These are phyloP conservation scores for Tricladium varicosporioides DNA, from an alignment of 2,329 filamentous ascomycete genomes.

Conservation along the genomic window DNA sequence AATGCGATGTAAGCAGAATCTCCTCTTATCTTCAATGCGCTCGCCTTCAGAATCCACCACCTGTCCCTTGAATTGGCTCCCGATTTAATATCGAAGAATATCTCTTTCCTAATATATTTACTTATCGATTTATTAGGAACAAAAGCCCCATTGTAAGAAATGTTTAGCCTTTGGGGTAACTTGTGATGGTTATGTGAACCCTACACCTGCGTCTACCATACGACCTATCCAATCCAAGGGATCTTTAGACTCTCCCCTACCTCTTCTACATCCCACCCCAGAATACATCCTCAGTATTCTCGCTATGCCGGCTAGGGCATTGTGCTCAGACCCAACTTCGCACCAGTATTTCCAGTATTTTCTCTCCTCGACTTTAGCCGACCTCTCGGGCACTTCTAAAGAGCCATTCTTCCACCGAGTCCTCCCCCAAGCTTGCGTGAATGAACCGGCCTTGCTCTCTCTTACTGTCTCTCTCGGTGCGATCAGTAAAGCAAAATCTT, in stretches of 20 bases:
- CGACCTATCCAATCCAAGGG: background rate
- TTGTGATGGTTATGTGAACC: background rate
- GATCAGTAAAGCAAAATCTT: constrained; percentile 15
- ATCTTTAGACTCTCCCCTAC: no score
- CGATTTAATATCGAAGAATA: no score
- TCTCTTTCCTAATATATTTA: no score
- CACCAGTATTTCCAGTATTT: background rate
- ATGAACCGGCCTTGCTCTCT: constrained; percentile 16
- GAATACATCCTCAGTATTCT: background rate
- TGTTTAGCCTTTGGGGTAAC: background rate
- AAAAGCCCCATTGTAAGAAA: background rate
- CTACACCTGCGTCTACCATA: background rate
- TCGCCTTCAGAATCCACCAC: no score
- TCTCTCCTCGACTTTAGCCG: background rate
- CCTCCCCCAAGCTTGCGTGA: constrained; percentile 12
- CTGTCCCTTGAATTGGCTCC: no score
- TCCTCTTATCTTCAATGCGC: no score
- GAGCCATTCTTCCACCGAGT: background rate
- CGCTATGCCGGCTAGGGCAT: background rate
- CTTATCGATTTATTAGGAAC: background rate
- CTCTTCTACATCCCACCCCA: no score
- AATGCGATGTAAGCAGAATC: background rate
- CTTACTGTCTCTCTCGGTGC: constrained; percentile 20
- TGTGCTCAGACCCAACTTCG: background rate
- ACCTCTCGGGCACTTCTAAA: background rate